These are phyloP conservation scores for Emmonsia crescens DNA, from an alignment of 2,329 filamentous ascomycete genomes.

Conservation along the genomic window DNA sequence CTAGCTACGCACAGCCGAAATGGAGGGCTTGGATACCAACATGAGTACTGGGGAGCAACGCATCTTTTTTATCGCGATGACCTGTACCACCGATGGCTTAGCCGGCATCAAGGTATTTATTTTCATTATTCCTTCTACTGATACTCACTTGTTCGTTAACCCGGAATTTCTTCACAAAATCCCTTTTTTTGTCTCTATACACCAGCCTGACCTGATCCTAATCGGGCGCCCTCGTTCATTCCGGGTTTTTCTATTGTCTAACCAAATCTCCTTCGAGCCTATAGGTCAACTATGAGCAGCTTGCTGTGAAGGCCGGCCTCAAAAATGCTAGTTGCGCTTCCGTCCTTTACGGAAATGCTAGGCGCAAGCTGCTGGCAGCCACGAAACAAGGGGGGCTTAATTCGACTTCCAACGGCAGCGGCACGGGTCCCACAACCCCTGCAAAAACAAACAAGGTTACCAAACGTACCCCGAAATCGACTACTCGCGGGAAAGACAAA, in stretches of 20 bases:
- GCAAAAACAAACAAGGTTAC: slow-evolving; percentile 10
- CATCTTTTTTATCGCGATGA: slow-evolving; percentile 13
- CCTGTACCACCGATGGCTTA: slow-evolving; percentile 11
- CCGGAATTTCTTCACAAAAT: background rate
- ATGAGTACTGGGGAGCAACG: slow-evolving; percentile 18
- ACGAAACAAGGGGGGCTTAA: background rate
- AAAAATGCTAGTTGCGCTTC: slow-evolving; percentile 27
- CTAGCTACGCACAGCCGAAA: background rate
- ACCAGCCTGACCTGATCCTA: too few species aligned
- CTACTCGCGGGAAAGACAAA: slow-evolving; percentile 8
- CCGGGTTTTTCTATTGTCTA: background rate
- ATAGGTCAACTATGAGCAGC: slow-evolving; percentile 30
- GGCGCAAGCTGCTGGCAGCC: slow-evolving; percentile 25
- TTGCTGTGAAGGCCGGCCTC: slow-evolving; percentile 27
- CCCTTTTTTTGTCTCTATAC: background rate
- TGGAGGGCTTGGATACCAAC: slow-evolving; percentile 6
- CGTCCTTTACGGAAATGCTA: slow-evolving; percentile 26
- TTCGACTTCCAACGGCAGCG: slow-evolving; percentile 1
- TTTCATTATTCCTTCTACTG: background rate
- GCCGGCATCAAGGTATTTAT: slow-evolving; percentile 12
- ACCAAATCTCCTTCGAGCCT: background rate
- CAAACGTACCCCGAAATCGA: slow-evolving; percentile 11
- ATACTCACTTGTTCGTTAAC: background rate
- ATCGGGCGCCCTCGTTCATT: background rate
- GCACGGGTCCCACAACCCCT: background rate